These are phyloP conservation scores for Streptanthus diversifolius DNA, from an alignment of 345 rosid species.

Conservation along the genomic window DNA sequence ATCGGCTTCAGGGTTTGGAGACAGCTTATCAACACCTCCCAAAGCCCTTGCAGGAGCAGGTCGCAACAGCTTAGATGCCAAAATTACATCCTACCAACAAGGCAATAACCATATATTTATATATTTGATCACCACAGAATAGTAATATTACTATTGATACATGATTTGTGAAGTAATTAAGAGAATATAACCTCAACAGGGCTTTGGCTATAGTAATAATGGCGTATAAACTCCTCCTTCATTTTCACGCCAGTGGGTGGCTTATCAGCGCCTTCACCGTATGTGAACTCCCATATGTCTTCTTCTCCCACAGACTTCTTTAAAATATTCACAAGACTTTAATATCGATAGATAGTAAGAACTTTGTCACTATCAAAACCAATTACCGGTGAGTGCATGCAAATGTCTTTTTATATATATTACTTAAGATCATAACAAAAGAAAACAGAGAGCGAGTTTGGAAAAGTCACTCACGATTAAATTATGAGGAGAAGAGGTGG, in stretches of 20 bases:
- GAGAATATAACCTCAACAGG: conserved; percentile 35
- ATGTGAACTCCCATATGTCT: conserved; percentile 15
- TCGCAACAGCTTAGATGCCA: conserved; percentile 33
- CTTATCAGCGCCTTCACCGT: conserved; percentile 34
- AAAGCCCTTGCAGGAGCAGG: conserved; percentile 35
- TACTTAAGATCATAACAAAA: not conserved
- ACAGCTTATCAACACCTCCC: not conserved
- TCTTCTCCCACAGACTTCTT: not conserved
- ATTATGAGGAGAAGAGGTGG: not conserved
- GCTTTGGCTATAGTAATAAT: conserved; percentile 33
- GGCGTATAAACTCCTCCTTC: conserved; percentile 27
- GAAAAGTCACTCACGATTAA: conserved; percentile 10
- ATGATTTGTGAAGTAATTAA: not conserved
- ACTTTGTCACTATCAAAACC: not conserved
- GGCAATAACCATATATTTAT: not conserved
- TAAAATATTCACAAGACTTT: not conserved
- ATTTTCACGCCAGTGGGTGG: conserved; percentile 32
- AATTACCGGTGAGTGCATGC: not conserved
- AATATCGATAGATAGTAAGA: not conserved
- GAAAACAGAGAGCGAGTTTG: not conserved
- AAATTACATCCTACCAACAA: conserved; percentile 29
- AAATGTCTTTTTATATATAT: not conserved
- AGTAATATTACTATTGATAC: not conserved
- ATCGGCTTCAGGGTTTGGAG: conserved; percentile 29
- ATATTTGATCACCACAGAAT: not conserved